Percentiles rank a stretch among this genome's conserved stretches.
phyloP scores from a whole-genome alignment of 2,329 filamentous ascomycete species.

The Ophioceras dolichostomum region DNA sequence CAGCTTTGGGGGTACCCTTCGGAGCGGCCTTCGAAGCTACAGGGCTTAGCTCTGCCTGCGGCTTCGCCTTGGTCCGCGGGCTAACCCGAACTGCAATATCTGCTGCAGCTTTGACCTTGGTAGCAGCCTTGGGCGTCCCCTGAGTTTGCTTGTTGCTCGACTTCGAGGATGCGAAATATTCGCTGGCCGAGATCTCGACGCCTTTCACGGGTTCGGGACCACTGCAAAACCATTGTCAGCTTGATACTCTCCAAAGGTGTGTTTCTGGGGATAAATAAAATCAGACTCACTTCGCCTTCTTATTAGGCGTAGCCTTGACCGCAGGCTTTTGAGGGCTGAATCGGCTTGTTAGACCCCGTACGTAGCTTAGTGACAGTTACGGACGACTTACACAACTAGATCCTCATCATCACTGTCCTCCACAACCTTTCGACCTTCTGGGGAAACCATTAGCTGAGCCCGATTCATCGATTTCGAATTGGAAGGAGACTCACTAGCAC shows the following conservation, averaged over 20 bases:
- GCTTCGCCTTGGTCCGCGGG: slow-evolving; percentile 31
- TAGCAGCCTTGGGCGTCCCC: slow-evolving; percentile 25
- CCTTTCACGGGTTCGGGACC: slow-evolving; percentile 31
- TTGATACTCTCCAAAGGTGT: neutral
- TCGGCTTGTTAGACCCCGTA: neutral
- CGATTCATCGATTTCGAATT: neutral
- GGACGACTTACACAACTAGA: slow-evolving; percentile 20
- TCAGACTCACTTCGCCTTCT: slow-evolving; percentile 39
- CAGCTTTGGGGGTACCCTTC: neutral
- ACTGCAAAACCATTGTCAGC: slow-evolving; percentile 9
- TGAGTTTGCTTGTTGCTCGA: slow-evolving; percentile 25
- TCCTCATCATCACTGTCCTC: slow-evolving; percentile 72
- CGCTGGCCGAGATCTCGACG: slow-evolving; percentile 39
- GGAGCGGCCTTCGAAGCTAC: slow-evolving; percentile 1
- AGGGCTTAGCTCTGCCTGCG: slow-evolving; percentile 8
- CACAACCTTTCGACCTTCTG: slow-evolving; percentile 55
- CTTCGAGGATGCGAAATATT: slow-evolving; percentile 42
- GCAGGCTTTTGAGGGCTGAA: slow-evolving; percentile 41
- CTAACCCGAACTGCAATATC: slow-evolving; percentile 33
- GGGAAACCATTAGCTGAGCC: slow-evolving; percentile 2
- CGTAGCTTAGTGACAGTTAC: neutral
- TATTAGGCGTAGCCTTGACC: slow-evolving; percentile 33
- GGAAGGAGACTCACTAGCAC: slow-evolving; percentile 9
- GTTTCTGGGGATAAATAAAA: slow-evolving; percentile 2
- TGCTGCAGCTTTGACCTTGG: slow-evolving; percentile 27